Evolutionary conservation across 805 yeast genomes (phyloP).

Genomic region (Myxozyma vanderwaltii): DNA sequence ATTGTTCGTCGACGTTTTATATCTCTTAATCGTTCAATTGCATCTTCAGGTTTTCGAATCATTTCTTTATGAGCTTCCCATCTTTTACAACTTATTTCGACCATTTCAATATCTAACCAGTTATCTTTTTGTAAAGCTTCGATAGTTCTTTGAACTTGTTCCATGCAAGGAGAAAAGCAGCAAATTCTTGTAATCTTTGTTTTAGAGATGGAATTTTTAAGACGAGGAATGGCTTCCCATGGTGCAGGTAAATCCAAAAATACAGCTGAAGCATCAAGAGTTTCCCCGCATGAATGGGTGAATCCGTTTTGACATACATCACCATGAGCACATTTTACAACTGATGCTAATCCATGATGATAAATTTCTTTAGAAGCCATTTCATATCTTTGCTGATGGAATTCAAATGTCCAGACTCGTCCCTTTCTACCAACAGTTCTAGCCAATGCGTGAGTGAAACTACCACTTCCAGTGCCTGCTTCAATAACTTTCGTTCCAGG

Average conservation of each 20-base stretch:
- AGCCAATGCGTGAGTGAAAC: constrained; percentile 89
- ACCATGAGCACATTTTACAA: constrained; percentile 77
- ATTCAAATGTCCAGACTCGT: constrained; percentile 79
- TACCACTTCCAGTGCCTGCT: constrained; percentile 98
- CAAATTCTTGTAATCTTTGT: constrained; percentile 68
- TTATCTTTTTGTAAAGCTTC: constrained; percentile 71
- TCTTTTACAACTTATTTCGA: constrained; percentile 78
- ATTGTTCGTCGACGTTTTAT: constrained; percentile 71
- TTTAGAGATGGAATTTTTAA: constrained; percentile 59
- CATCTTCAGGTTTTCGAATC: constrained; percentile 80
- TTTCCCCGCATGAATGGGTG: constrained; percentile 28
- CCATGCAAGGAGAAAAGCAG: constrained; percentile 97
- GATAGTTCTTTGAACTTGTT: constrained; percentile 88
- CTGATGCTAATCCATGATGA: constrained; percentile 62
- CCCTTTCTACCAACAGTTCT: constrained; percentile 70
- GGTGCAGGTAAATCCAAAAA: constrained; percentile 96
- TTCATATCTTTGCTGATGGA: constrained; percentile 77
- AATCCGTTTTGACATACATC: constrained; percentile 93
- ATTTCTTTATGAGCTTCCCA: constrained; percentile 91
- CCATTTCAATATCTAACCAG: constrained; percentile 88
- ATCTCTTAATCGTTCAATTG: constrained; percentile 74
- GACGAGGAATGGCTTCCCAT: constrained; percentile 88
- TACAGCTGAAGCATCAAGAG: constrained; percentile 62
- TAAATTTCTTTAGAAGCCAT: constrained; percentile 80
- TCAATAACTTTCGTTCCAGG: constrained; percentile 83